phyloP scores from a whole-genome alignment of 2,329 filamentous ascomycete genomes.

The Colletotrichum limetticola region DNA sequence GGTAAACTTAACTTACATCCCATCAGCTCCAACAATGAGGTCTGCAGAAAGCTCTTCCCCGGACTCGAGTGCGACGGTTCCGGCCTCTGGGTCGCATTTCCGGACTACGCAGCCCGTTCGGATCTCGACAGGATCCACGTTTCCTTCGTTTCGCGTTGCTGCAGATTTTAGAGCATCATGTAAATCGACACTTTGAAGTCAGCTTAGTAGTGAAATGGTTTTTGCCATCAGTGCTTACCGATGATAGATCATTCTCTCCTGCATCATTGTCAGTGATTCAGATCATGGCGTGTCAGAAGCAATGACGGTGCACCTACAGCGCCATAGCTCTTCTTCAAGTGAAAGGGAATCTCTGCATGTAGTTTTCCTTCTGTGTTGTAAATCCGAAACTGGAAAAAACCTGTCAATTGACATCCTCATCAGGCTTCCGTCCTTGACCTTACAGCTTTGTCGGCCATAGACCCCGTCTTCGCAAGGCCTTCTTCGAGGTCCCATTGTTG shows the following conservation, averaged over 20 bases:
- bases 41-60: conserved; percentile 44
- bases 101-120: conserved; percentile 40
- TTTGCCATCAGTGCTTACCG: conserved; percentile 35
- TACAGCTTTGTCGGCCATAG: conserved; percentile 46
- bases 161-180: conserved; percentile 45
- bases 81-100: conserved; percentile 53
- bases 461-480: conserved; percentile 42
- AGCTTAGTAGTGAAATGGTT: neutral
- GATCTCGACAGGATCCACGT: conserved; percentile 41
- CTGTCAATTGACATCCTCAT: neutral
- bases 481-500: conserved; percentile 42
- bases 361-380: conserved; percentile 33
- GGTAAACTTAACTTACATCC: conserved; percentile 38
- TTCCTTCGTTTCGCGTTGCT: conserved; percentile 37
- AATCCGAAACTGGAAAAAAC: conserved; percentile 43
- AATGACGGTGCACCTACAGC: conserved; percentile 31
- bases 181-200: conserved; percentile 41
- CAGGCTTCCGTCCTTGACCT: neutral
- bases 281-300: too few species aligned
- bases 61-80: conserved; percentile 45
- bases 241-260: conserved; percentile 52
- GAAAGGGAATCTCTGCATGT: conserved; percentile 45
- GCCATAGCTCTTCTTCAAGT: conserved; percentile 44
- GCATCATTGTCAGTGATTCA: neutral
- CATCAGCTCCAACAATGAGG: conserved; percentile 50